Conservation (phyloP, 495 filamentous ascomycete genomes). For the Daldinia concentrica region DNA sequence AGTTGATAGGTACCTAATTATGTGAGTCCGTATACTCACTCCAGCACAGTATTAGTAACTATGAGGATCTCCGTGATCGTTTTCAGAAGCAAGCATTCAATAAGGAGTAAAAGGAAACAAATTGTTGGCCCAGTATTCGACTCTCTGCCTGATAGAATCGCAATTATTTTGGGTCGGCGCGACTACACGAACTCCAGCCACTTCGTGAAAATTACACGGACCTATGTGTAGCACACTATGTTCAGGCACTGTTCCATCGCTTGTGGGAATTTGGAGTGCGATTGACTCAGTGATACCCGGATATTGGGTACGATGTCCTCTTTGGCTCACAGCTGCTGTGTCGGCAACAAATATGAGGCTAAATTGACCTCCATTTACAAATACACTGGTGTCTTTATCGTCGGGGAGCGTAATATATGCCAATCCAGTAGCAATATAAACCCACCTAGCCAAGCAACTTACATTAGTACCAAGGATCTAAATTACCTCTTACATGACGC, state of each 20-base stretch:
- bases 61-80: too few species aligned
- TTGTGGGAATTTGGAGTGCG: conserved; percentile 55
- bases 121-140: not conserved
- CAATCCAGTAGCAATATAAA: conserved; percentile 60
- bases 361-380: conserved; percentile 55
- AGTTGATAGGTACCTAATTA: too few species aligned
- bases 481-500: not conserved
- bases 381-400: conserved; percentile 48
- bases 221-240: conserved; percentile 53
- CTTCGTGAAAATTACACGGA: conserved; percentile 22
- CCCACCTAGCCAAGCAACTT: conserved; percentile 52
- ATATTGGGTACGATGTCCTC: conserved; percentile 61
- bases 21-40: too few species aligned
- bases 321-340: conserved; percentile 55
- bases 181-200: conserved; percentile 21
- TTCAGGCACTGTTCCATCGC: conserved; percentile 48
- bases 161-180: not conserved
- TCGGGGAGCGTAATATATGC: conserved; percentile 62
- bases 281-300: conserved; percentile 55
- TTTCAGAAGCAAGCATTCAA: not conserved
- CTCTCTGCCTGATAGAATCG: not conserved
- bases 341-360: conserved; percentile 62
- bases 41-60: too few species aligned
- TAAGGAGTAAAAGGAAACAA: not conserved
- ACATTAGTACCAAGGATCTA: not conserved